Evolutionary conservation across 257 asterid genomes (phyloP), one percentile per base, ranked within the genome.

Genomic region (Scutellaria galericulata): DNA sequence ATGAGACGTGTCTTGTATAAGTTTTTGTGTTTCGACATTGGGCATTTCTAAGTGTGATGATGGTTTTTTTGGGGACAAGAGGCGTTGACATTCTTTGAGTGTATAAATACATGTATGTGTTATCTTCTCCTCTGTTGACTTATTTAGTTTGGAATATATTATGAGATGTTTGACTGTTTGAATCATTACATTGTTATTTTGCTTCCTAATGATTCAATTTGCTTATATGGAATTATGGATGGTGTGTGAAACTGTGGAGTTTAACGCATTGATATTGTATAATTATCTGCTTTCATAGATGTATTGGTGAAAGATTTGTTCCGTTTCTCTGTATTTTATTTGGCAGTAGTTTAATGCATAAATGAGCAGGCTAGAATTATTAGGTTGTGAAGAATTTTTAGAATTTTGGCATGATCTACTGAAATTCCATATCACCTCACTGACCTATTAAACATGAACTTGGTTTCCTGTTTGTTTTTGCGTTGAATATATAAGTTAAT

Each of bases 281-380:
- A 71, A 31, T 41, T 42, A 57, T 58, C 50, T 58, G 57, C 27
- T 27, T 50, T 37, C 62, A 42, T 63, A 44, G 77, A 39, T 37
- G 24, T 31, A 45, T 51, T 55, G 13, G 46, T 9, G 31, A 35
- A 35, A 31, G 4, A 3, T 31, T 48, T 60, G 18, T 18, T 40
- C 18, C 53, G 15, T 65, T 50, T 12, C 27, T 13, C 0, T 1
- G 15, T 58, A 1, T 18, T 18, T 47, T 39, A 22, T 5, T 27
- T 39, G 50, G 14, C 9, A 47, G 7, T 53, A 0, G 15, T 46
- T 41, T 27, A 31, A 2, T 57, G 75, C 46, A 15, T 31, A 62
- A 47, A 46, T 15, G n/a, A 6, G 10, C 13, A 56, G 11, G 7
- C 42, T 13, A 27, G 15, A 9, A 46, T 31, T 31, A 15, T 31